Evolutionary conservation across 1,284 basidiomycete genomes (phyloP), one percentile per base, ranked within the genome.

Genomic region (Pascua sp.): DNA sequence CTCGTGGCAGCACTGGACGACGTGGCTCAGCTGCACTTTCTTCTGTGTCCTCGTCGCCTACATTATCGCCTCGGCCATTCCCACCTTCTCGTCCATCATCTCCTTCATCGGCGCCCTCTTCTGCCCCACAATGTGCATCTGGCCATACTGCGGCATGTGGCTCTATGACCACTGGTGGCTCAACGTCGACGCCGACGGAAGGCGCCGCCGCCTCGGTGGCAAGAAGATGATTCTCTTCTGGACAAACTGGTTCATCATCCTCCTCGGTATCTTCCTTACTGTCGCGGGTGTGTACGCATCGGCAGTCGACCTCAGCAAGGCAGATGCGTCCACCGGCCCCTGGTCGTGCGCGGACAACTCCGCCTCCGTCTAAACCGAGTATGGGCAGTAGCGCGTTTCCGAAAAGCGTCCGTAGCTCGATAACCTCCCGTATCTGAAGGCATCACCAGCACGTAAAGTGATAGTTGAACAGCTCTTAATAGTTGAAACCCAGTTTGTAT

Each of bases 1-100:
- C 55, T 72, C 68, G 0, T 47, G 36, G 15, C 62, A 53, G 5
- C 71, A 75, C 61, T 72, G 67, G 67, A 39, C 63, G 36, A 67
- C 66, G 8, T 76, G 74, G 74, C 52, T 70, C 42, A 52, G 53
- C 7, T 64, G 65, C 55, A 60, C 60, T 0, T 44, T 63, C 4
- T 59, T 49, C 11, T 55, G 51, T 37, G 53, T 56, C 9, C 41
- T 62, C 39, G 49, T 67, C 36, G 56, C 69, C 2, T 71, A 67
- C 62, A 55, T 72, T 42, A 60, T 68, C 40, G 64, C 55, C 8
- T 51, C 48, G 12, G 56, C 56, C 16, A 56, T 65, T 38, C 61
- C 62, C 16, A 55, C 60, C 47, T 65, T 63, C 24, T 64, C 61
- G 56, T 52, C 60, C 9, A 65, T 71, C 41, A 60, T 69, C 56